Base-by-base conservation (phyloP, 179 eudicot species). In the Vitellaria paradoxa region DNA sequence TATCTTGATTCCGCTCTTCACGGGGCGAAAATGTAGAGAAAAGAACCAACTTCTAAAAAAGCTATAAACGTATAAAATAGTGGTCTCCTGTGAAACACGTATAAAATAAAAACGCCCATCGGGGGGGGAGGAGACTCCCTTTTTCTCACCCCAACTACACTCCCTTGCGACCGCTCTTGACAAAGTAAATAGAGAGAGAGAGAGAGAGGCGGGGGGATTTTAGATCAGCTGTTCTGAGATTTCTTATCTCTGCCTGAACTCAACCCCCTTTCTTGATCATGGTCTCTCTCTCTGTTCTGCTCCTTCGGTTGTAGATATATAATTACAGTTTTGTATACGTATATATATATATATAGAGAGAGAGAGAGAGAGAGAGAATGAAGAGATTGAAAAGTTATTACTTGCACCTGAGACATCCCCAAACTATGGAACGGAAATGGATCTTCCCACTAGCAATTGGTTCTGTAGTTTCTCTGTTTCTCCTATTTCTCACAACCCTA, bases 361-460 rank as follows among this genome's bases (percentile, higher is more conserved):
- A 61, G 65, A 61, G 67, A 57, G 71, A 75, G 59, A 77, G 45
- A 5, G 45, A 42, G 45, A 42, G 45, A 42, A 93, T 93, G 97
- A 93, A 91, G 92, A 90, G 82, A 79, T 72, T 91, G 55, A 83
- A 80, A 64, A 88, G 78, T 78, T 91, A 86, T 64, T 90, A 86
- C 82, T 50, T 80, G 72, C 86, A 86, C 60, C 72, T 87, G 18
- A 79, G 77, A 60, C 90, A 81, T 65, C 90, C 85, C 20, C 85
- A 79, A 13, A 79, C 82, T 66, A 82, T 79, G 73, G 90, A 87
- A 18, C 72, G 85, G 12, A 92, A 82, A 73, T 91, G 97, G 96
- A 86, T 94, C 84, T 85, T 90, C 70, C 97, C 96, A 0, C 67
- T 92, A 6, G 90, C 94, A 17, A 81, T 94, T 9, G 87, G 83